Evolutionary conservation across 2,329 filamentous ascomycete species (phyloP).

Genomic region (Scolecobasidium constrictum): DNA sequence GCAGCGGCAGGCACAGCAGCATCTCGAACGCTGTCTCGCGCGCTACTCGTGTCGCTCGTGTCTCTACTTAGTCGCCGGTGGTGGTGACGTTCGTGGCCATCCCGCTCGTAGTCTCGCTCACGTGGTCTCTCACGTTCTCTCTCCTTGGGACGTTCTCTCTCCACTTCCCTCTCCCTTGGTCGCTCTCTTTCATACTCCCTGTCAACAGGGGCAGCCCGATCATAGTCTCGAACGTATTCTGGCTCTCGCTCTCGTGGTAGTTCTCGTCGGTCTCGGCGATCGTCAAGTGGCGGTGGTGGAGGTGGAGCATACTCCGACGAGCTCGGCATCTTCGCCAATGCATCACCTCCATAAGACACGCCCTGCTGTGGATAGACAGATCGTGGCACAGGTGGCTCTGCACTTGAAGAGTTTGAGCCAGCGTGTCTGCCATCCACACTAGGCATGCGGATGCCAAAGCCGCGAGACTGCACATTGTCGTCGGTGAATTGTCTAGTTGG

Average conservation of each 20-base stretch:
- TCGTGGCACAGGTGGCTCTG: slow-evolving; percentile 1
- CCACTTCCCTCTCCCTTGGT: slow-evolving; percentile 19
- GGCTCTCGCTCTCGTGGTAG: background rate
- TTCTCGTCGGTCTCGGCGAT: background rate
- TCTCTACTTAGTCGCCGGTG: slow-evolving; percentile 18
- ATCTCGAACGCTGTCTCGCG: slow-evolving; percentile 7
- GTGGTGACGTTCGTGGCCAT: slow-evolving; percentile 17
- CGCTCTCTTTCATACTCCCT: slow-evolving; percentile 16
- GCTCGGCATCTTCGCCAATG: slow-evolving; percentile 8
- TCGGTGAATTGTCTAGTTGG: slow-evolving; percentile 23
- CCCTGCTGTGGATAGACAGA: background rate
- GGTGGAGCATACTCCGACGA: slow-evolving; percentile 3
- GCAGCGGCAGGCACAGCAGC: background rate
- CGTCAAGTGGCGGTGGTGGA: background rate
- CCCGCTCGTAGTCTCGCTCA: slow-evolving; percentile 16
- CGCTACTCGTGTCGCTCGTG: slow-evolving; percentile 16
- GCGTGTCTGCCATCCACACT: slow-evolving; percentile 15
- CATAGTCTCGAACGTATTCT: background rate
- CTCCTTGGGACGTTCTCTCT: slow-evolving; percentile 14
- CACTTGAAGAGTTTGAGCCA: slow-evolving; percentile 1
- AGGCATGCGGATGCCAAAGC: slow-evolving; percentile 33
- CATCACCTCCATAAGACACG: slow-evolving; percentile 8
- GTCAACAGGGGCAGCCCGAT: background rate
- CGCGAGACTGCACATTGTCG: slow-evolving; percentile 32
- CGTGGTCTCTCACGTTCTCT: slow-evolving; percentile 13